Conservation (phyloP, 371 early-diverging fungal species). For the Umbelopsis sp. region DNA sequence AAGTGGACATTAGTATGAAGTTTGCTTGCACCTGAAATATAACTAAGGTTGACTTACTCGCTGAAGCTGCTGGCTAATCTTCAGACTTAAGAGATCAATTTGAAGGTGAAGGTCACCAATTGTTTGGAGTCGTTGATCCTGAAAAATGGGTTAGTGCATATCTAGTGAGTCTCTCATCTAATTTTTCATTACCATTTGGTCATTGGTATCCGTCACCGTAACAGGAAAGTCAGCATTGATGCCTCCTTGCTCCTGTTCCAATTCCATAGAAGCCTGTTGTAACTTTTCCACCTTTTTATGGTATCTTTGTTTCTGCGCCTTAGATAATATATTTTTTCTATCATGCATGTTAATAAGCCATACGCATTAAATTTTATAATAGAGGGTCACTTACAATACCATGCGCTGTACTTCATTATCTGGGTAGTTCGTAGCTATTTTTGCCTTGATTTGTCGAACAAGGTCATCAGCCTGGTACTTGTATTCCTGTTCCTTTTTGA, state of each 20-base stretch:
- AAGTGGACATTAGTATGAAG: too few relatives aligned
- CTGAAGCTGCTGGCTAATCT: not conserved
- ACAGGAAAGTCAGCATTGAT: not conserved
- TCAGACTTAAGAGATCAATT: not conserved
- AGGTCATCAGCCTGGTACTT: not conserved
- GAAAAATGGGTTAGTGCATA: not conserved
- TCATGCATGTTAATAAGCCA: not conserved
- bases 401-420: conserved; percentile 8
- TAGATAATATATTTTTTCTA: not conserved
- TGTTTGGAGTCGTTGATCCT: not conserved
- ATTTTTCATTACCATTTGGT: too few relatives aligned
- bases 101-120: not conserved
- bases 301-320: conserved; percentile 12
- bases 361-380: not conserved
- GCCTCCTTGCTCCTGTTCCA: not conserved
- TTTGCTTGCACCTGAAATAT: not conserved
- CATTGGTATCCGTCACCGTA: too few relatives aligned
- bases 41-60: not conserved
- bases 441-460: conserved; percentile 7
- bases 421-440: not conserved
- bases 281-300: not conserved
- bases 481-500: not conserved
- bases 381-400: not conserved
- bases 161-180: too few relatives aligned
- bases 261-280: not conserved